These are phyloP conservation scores for Lyophyllum decastes DNA, from an alignment of 768 basidiomycete species.

Conservation along the genomic window DNA sequence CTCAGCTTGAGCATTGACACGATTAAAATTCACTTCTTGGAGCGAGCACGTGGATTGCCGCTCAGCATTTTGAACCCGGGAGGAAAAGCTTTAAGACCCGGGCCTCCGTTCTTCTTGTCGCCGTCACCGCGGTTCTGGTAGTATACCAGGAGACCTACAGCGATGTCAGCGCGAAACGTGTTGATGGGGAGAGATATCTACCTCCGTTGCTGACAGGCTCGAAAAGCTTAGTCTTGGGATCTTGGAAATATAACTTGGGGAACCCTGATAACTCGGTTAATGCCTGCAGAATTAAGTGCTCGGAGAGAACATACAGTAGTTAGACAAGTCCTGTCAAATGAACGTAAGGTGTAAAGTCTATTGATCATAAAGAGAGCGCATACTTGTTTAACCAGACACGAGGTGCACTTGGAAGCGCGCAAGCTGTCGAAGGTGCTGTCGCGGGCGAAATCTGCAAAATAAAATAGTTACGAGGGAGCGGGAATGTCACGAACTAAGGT, in stretches of 20 bases:
- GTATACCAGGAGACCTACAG: conserved; percentile 38
- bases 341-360: background rate
- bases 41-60: conserved; percentile 38
- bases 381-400: conserved; percentile 36
- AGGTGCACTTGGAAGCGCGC: conserved; percentile 38
- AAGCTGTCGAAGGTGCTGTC: conserved; percentile 34
- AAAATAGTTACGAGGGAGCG: background rate
- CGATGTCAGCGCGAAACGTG: background rate
- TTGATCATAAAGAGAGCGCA: background rate
- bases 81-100: conserved; percentile 43
- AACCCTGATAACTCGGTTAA: conserved; percentile 30
- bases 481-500: background rate
- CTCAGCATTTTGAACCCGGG: conserved; percentile 44
- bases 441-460: conserved; percentile 31
- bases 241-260: conserved; percentile 42
- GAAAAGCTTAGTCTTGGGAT: conserved; percentile 35
- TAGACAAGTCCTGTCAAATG: conserved; percentile 33
- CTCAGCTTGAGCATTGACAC: background rate
- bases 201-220: conserved; percentile 41
- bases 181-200: conserved; percentile 1
- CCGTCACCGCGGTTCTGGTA: conserved; percentile 43
- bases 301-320: conserved; percentile 33
- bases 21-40: conserved; percentile 28
- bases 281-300: background rate
- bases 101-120: conserved; percentile 37